Evolutionary conservation across 306 rosid species (phyloP), one percentile per base, ranked within the genome.

Genomic region (Begonia peltatifolia): DNA sequence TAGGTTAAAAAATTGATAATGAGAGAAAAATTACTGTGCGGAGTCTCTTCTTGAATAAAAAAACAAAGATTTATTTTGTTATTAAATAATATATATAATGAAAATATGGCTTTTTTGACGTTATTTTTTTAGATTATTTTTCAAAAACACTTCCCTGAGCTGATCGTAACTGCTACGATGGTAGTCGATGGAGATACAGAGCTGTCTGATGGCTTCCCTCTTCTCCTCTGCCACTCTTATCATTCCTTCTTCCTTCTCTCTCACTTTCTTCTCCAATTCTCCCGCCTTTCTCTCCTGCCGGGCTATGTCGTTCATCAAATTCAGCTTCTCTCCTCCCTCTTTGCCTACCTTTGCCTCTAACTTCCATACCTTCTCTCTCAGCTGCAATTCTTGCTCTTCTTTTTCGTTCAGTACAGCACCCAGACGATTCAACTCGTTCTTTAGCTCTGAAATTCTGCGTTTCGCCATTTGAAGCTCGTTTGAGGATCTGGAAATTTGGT

Each of bases 131-230:
- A 30, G 38, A 30, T 2, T 30, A 30, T 30, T 30, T 30, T 75
- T 90, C 2, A 59, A 75, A 15, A 83, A 68, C 52, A 74, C 66
- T 57, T 83, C 94, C 74, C 63, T 83, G 70, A 90, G 86, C 69
- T 71, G 38, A 58, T 92, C 87, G 54, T 56, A 77, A 48, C 89
- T 82, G 54, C 73, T 59, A 16, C 90, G 86, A 56, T 92, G 94
- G 74, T 92, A 86, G 63, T 92, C 96, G 42, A 86, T 79, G 88
- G 83, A 83, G 35, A 92, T 14, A 71, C 99, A 92, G 23, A 92
- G 88, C 55, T 90, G 99, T 75, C 94, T 69, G 17, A 90, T 90
- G 55, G 90, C 99, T 54, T 90, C 95, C 60, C 88, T 71, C 77
- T 90, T 90, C 81, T 90, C 99, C 76, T 90, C 99, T 52, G 77